Percentiles rank a stretch among this genome's conserved stretches.
These are phyloP conservation scores for Lactarius hengduanensis DNA, from an alignment of 768 basidiomycete genomes.

Conservation along the genomic window DNA sequence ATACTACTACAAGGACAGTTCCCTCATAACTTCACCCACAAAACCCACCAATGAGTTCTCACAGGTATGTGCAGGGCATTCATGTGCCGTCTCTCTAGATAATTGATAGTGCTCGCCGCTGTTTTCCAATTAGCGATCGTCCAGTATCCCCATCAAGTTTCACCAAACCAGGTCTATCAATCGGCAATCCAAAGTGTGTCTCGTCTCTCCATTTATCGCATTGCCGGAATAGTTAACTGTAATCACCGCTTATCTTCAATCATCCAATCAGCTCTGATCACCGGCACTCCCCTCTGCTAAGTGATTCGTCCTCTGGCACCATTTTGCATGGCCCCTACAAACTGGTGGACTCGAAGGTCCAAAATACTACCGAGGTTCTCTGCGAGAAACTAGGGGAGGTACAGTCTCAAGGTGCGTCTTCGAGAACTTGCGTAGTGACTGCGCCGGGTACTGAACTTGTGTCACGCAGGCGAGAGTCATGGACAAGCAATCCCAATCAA, in stretches of 20 bases:
- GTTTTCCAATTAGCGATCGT: background rate
- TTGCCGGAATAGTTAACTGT: background rate
- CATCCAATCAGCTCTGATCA: background rate
- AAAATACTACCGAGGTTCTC: background rate
- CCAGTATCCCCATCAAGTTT: background rate
- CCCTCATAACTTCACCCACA: too few species aligned
- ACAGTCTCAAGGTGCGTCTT: background rate
- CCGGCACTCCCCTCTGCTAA: background rate
- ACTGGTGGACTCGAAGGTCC: background rate
- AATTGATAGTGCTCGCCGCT: too few species aligned
- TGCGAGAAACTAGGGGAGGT: background rate
- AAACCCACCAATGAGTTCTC: too few species aligned
- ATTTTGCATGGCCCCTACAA: background rate
- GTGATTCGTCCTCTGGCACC: background rate
- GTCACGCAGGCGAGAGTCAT: background rate
- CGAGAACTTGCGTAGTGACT: background rate
- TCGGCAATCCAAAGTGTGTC: background rate
- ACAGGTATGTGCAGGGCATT: too few species aligned
- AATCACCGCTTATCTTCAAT: background rate
- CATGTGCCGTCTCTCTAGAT: too few species aligned
- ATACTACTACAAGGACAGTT: too few species aligned
- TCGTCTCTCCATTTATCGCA: background rate
- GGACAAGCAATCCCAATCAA: background rate
- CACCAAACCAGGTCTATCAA: too few species aligned
- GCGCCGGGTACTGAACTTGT: background rate